Base-by-base conservation (phyloP, 768 basidiomycete genomes). In the Russula earlei region DNA sequence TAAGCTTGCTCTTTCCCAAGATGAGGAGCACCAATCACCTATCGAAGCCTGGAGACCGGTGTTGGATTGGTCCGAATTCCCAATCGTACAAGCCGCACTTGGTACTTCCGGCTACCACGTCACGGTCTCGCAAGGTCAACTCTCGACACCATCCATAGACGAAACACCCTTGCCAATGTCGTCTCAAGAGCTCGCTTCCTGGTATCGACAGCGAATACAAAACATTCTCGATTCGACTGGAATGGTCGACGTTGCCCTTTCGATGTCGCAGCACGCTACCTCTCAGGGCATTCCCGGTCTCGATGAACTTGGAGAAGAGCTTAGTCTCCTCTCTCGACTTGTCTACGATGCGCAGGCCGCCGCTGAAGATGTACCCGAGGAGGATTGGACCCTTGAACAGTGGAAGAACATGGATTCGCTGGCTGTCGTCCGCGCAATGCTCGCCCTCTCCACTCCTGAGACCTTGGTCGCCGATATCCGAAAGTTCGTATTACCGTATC, bases 281-380 rank as follows among this genome's bases (percentile, higher is more conserved):
- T 85, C 91, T 8, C 81, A 82, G 62, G 86, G 85, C 14, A 74
- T 96, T 12, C 77, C 82, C 19, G 81, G 74, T 1, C 77, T 99
- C 40, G 94, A 95, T 62, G 82, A 83, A 64, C 69, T 93, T 3
- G 95, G 93, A 2, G 95, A 97, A 72, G 94, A 98, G 51, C 78
- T 98, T 38, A 87, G 83, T 61, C 79, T 98, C 7, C 77, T 99
- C 36, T 84, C 87, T 1, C 78, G 85, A 19, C 77, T 98, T 43
- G 83, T 94, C 12, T 99, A 99, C 62, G 92, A 96, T 65, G 75
- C 81, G 10, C 77, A 78, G 51, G 74, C 76, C 47, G 68, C 74
- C 0, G 68, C 73, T 36, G 74, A 75, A 8, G 70, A 72, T 19
- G 69, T 68, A 43, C 64, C 67, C 5, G 69, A 68, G 17, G 76